phyloP scores from a whole-genome alignment of 176 grass and related monocot species.

The Carex scoparia region DNA sequence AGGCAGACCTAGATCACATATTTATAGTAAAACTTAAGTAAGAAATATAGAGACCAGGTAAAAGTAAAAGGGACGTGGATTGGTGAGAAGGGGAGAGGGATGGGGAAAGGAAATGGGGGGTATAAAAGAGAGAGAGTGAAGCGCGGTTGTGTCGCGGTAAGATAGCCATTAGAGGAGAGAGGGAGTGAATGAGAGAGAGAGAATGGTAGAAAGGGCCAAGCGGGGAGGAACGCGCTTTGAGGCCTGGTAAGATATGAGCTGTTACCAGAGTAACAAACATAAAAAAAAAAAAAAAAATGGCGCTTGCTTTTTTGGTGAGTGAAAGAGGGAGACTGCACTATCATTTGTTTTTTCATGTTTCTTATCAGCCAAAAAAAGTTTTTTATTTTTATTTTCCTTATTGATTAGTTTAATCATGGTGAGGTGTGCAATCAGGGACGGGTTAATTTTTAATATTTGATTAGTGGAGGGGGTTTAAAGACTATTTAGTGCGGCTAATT shows the following conservation, averaged over 20 bases:
- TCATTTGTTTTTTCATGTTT: not conserved
- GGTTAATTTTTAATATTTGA: constrained; percentile 13
- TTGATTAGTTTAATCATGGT: not conserved
- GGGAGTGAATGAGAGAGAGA: not conserved
- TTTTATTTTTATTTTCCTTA: not conserved
- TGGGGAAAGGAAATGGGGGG: not conserved
- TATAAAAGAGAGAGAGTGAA: constrained; percentile 50
- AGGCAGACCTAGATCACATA: constrained; percentile 1
- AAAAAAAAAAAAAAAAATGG: not conserved
- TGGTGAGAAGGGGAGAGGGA: not conserved
- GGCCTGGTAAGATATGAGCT: constrained; percentile 25
- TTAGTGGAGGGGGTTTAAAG: not conserved
- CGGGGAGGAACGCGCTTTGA: not conserved
- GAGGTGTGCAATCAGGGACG: not conserved
- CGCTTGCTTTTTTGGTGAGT: constrained; percentile 49
- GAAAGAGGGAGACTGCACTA: not conserved
- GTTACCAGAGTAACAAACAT: not conserved
- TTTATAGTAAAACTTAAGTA: not conserved
- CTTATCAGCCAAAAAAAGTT: not conserved
- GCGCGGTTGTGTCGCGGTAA: constrained; percentile 42
- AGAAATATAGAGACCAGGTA: not conserved
- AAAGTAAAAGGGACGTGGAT: constrained; percentile 5
- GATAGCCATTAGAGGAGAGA: constrained; percentile 19
- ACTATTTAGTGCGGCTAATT: not conserved
- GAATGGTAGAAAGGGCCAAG: not conserved